These are phyloP conservation scores for Coleophoma crateriformis DNA, from an alignment of 2,329 filamentous ascomycete species.

Conservation along the genomic window DNA sequence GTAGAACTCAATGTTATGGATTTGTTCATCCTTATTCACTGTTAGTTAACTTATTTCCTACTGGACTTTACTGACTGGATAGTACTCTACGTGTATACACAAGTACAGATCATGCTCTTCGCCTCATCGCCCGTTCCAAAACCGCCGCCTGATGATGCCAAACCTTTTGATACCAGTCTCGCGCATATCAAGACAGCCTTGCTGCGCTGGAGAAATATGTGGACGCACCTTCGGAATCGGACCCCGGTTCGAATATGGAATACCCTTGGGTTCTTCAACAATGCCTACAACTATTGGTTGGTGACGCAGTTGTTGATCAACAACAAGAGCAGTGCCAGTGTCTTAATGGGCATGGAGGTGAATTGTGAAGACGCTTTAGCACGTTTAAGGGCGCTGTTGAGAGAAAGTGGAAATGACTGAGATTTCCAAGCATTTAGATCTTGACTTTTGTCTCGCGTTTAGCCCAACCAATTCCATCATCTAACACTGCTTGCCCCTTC, in stretches of 20 bases:
- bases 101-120: slow-evolving; percentile 15
- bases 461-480: slow-evolving; percentile 6
- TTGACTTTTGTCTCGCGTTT: neutral
- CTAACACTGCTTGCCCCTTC: slow-evolving; percentile 8
- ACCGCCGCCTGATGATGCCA: neutral
- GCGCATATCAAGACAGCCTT: slow-evolving; percentile 12
- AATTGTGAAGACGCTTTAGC: slow-evolving; percentile 16
- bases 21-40: slow-evolving; percentile 18
- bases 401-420: neutral
- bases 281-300: slow-evolving; percentile 19
- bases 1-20: slow-evolving; percentile 13
- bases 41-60: slow-evolving; percentile 5
- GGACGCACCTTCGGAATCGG: slow-evolving; percentile 9
- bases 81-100: slow-evolving; percentile 17
- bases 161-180: slow-evolving; percentile 8
- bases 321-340: slow-evolving; percentile 11
- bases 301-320: slow-evolving; percentile 15
- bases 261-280: slow-evolving; percentile 14
- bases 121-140: slow-evolving; percentile 3
- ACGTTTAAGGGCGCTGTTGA: slow-evolving; percentile 6
- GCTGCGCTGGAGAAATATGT: slow-evolving; percentile 15
- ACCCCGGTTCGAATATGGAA: slow-evolving; percentile 10
- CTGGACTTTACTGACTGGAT: neutral
- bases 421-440: neutral
- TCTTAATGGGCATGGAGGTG: slow-evolving; percentile 15